These are phyloP conservation scores for Mycena rebaudengoi DNA, from an alignment of 768 basidiomycete species.

Conservation along the genomic window DNA sequence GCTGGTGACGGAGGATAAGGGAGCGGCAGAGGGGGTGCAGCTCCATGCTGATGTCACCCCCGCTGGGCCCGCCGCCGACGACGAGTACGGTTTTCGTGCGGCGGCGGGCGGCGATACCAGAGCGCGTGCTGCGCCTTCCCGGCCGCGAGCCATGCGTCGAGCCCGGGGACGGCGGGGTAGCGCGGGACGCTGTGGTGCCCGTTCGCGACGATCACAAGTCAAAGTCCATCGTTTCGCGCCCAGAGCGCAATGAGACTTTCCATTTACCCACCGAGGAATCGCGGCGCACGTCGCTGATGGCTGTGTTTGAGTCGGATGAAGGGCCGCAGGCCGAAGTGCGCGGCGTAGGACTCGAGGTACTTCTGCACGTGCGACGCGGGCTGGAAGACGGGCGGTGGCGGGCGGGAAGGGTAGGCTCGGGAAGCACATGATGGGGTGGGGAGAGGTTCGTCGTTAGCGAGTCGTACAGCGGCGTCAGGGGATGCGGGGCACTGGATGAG, in stretches of 20 bases:
- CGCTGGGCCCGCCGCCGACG: slow-evolving; percentile 70
- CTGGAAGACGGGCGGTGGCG: slow-evolving; percentile 76
- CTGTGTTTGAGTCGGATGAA: slow-evolving; percentile 70
- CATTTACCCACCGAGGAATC: slow-evolving; percentile 58
- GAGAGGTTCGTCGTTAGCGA: slow-evolving; percentile 84
- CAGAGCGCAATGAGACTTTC: slow-evolving; percentile 51
- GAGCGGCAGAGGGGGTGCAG: slow-evolving; percentile 52
- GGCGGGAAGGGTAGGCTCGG: slow-evolving; percentile 72
- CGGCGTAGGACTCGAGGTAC: slow-evolving; percentile 77
- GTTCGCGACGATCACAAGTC: slow-evolving; percentile 79
- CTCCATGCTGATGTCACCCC: slow-evolving; percentile 71
- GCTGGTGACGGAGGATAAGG: slow-evolving; percentile 63
- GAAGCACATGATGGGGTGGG: slow-evolving; percentile 81
- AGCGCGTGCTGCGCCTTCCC: slow-evolving; percentile 70
- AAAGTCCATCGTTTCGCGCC: slow-evolving; percentile 50
- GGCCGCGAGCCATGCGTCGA: slow-evolving; percentile 62
- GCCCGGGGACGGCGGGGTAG: slow-evolving; percentile 66
- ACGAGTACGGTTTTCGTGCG: slow-evolving; percentile 56
- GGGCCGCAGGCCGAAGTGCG: slow-evolving; percentile 64
- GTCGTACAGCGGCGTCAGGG: slow-evolving; percentile 78
- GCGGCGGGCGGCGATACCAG: slow-evolving; percentile 66
- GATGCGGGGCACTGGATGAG: slow-evolving; percentile 52
- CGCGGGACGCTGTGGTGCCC: slow-evolving; percentile 78
- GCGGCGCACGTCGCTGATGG: slow-evolving; percentile 59
- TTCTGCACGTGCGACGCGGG: slow-evolving; percentile 62